Evolutionary conservation across 441 rosid species (phyloP), one percentile per base, ranked within the genome.

Genomic region (Biscutella laevigata): DNA sequence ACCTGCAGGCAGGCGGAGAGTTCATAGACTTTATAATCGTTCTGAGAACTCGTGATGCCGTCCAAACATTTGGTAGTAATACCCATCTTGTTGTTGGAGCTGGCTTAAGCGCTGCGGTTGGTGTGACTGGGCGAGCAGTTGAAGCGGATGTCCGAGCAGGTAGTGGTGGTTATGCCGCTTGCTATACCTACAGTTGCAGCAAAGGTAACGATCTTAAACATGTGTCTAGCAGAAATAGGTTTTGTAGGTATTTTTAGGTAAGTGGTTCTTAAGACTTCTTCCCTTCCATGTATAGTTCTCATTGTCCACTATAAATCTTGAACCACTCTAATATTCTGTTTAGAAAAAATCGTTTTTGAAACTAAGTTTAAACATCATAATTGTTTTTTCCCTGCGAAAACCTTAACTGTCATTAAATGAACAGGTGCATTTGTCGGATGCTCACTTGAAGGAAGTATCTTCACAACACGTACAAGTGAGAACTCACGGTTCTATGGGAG

Each of bases 101-200:
- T 64, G 94, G 95, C 67, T 34, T 86, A 70, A 88, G 95, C 61
- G 97, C 92, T 12, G 99, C 97, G 3, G 90, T 74, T 55, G 97
- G 90, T 53, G 70, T 47, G 15, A 56, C 80, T 59, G 95, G 97
- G 52, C 74, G 95, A 53, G 79, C 88, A 42, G 80, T 70, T 60
- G 99, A 88, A 74, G 99, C 94, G 25, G 95, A 75, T 67, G 43
- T 92, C 26, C 78, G 97, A 58, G 97, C 95, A 57, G 95, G 99
- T 42, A 83, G 81, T 50, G 88, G 95, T 65, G 99, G 99, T 69
- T 86, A 69, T 78, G 92, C 97, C 35, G 90, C 97, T 47, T 86
- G 92, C 69, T 92, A 92, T 71, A 78, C 99, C 2, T 92, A 92
- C 70, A 92, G 99, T 66, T 82, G 99, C 72, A 85, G 95, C 69